Base-by-base conservation (phyloP, 2,329 filamentous ascomycete genomes). In the Aureobasidium uvarum region DNA sequence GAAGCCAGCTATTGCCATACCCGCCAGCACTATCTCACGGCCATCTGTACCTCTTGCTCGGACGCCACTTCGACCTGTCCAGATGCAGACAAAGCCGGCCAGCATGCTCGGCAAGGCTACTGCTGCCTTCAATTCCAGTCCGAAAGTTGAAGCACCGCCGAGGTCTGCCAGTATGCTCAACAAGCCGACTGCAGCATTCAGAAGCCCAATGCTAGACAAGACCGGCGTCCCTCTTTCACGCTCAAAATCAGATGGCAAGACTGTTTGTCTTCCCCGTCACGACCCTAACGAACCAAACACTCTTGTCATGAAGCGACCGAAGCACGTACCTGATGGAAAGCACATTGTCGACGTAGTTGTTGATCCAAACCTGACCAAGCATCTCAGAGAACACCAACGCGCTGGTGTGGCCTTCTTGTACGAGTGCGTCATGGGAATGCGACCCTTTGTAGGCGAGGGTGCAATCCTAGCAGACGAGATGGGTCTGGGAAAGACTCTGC, bases 401-500 rank as follows among this genome's bases (percentile, higher is more conserved):
- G 85, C 88, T 71, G 89, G 89, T 25, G 86, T 91, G 0, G 80
- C 84, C 58, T 91, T 91, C 70, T 74, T 91, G 50, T 91, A 91
- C 71, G 88, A 91, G 75, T 90, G 88, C 72, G 86, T 91, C 0
- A 91, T 91, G 88, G 88, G 88, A 5, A 84, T 90, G 81, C 82
- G 86, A 48, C 78, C 81, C 48, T 86, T 84, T 67, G 85, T 85
- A 70, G 88, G 88, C 1, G 83, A 88, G 74, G 88, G 88, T 28
- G 88, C 87, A 3, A 86, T 91, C 66, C 78, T 91, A 56, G 89
- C 89, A 1, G 89, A 91, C 72, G 89, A 91, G 70, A 91, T 91
- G 89, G 89, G 89, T 0, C 75, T 91, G 1, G 89, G 89, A 23
- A 91, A 91, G 76, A 90, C 89, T 0, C 73, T 91, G 39, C 88